A percentile compares a stretch with the other conserved stretches of the same genome.
These are phyloP conservation scores for Abrus precatorius DNA, from an alignment of 306 rosid species.

Conservation along the genomic window DNA sequence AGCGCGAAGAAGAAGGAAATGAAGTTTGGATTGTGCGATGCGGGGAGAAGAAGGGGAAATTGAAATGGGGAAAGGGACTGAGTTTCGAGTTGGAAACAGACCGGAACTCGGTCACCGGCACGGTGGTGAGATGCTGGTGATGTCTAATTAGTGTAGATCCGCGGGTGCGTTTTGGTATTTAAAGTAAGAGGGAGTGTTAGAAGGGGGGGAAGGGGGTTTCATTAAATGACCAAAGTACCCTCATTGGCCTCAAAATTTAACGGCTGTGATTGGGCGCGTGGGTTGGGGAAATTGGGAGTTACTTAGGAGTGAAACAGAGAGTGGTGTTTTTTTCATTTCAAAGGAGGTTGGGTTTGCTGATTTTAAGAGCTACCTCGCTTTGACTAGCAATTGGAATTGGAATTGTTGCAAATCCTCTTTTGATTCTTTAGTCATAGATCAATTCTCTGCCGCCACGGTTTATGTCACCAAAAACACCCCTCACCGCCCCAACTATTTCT, in stretches of 20 bases:
- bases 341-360: background rate
- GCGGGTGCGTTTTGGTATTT: slow-evolving; percentile 40
- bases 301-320: no score
- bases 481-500: background rate
- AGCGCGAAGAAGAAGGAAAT: background rate
- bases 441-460: background rate
- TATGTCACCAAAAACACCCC: background rate
- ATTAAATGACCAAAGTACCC: slow-evolving; percentile 51
- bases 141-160: background rate
- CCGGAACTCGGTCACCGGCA: slow-evolving; percentile 51
- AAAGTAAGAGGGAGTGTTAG: slow-evolving; percentile 27
- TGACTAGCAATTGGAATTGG: slow-evolving; percentile 6
- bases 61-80: background rate
- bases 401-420: background rate
- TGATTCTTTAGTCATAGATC: background rate
- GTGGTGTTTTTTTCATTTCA: no score
- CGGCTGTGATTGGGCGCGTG: slow-evolving; percentile 42
- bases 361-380: background rate
- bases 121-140: slow-evolving; percentile 12
- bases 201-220: background rate
- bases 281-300: background rate
- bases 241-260: slow-evolving; percentile 36
- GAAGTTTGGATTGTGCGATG: background rate
- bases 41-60: background rate
- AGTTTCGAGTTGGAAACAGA: slow-evolving; percentile 43